Base-by-base conservation (phyloP, 495 filamentous ascomycete species). In the Neurospora sublineolata region DNA sequence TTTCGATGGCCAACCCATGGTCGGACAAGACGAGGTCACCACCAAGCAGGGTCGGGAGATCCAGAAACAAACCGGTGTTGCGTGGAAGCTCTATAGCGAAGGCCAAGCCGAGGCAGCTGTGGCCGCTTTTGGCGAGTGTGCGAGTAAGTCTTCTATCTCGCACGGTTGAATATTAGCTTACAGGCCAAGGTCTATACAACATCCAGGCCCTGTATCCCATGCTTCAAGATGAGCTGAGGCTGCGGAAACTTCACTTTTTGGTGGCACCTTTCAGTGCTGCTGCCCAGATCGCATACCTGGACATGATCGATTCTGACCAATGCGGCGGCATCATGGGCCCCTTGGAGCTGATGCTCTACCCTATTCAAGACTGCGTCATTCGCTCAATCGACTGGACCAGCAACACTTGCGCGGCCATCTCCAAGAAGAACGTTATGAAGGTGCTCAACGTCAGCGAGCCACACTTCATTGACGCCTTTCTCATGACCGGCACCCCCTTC, bases 221-320 rank as follows among this genome's bases (percentile, higher is more conserved):
- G 71, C 82, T 99, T 20, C 93, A 94, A 79, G 83, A 86, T 44
- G 88, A 93, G 39, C 84, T 98, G 39, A 81, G 84, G 71, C 85
- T 91, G 70, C 85, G 89, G 71, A 85, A 85, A 5, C 83, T 97
- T 52, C 86, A 92, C 42, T 97, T 94, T 78, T 87, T 92, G 68
- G 92, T 97, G 68, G 91, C 96, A 16, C 96, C 95, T 4, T 97
- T 94, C 81, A 92, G 90, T 76, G 93, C 94, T 60, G 90, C 91
- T 73, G 92, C 93, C 68, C 94, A 98, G 94, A 87, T 99, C 71
- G 90, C 91, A 64, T 94, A 96, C 79, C 88, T 97, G 69, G 87
- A 91, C 71, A 87, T 90, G 77, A 85, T 88, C 70, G 85, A 89
- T 64, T 89, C 85, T 36, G 87, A 89, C 42, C 87, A 91, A 68